These are phyloP conservation scores for Saccharomycopsis oosterbeekiorum DNA, from an alignment of 805 yeast genomes.

Conservation along the genomic window DNA sequence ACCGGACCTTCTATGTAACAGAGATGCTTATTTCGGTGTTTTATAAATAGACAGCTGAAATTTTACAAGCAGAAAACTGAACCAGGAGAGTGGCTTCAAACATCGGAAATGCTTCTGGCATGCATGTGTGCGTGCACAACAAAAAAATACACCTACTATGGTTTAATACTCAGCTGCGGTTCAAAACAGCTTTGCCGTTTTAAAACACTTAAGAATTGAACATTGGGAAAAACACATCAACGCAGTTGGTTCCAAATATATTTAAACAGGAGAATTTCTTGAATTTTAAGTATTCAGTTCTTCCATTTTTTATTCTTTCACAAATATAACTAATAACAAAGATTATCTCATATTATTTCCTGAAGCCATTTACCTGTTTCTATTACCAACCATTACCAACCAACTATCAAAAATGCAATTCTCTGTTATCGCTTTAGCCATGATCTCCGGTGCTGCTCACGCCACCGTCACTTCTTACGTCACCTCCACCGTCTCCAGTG, in stretches of 20 bases:
- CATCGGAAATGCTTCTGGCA: background rate
- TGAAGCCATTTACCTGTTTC: slow-evolving; percentile 12
- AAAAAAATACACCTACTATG: background rate
- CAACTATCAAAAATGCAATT: slow-evolving; percentile 27
- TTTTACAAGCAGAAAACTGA: too few relatives aligned
- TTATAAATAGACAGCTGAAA: background rate
- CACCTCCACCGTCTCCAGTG: slow-evolving; percentile 18
- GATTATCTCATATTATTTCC: background rate
- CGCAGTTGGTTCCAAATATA: background rate
- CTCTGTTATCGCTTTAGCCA: slow-evolving; percentile 29
- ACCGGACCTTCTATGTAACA: background rate
- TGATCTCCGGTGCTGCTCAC: slow-evolving; percentile 20
- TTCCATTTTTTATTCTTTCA: background rate
- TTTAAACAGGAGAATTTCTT: background rate
- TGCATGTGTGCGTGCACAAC: background rate
- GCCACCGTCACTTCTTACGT: slow-evolving; percentile 27
- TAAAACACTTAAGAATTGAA: background rate
- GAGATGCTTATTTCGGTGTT: background rate
- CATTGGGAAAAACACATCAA: background rate
- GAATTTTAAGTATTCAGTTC: background rate
- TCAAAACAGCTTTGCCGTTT: background rate
- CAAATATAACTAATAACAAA: background rate
- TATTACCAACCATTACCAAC: background rate
- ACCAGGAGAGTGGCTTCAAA: background rate
- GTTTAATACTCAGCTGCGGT: background rate